Conservation (phyloP, 2,329 filamentous ascomycete genomes). For the Coniochaeta prunicola region DNA sequence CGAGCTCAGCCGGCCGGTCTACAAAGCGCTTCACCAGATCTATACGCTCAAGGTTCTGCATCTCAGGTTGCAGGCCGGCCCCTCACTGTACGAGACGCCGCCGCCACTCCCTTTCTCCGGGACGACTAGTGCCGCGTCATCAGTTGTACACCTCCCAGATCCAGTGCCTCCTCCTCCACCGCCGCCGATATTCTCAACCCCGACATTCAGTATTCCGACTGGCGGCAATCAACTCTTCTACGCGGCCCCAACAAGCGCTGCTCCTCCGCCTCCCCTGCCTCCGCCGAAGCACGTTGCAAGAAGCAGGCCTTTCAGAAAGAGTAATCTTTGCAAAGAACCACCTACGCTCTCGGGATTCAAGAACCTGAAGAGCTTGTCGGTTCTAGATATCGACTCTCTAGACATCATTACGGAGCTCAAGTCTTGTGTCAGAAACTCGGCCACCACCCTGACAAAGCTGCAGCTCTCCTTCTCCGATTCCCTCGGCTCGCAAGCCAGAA, state of each 20-base stretch:
- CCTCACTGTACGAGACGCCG: conserved; percentile 44
- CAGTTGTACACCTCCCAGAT: conserved; percentile 13
- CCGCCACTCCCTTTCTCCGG: conserved; percentile 34
- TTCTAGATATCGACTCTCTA: conserved; percentile 55
- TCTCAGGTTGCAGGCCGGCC: conserved; percentile 50
- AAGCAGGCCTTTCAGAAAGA: conserved; percentile 24
- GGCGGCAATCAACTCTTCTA: conserved; percentile 16
- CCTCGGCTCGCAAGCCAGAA: conserved; percentile 40
- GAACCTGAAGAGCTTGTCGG: conserved; percentile 41
- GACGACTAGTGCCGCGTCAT: conserved; percentile 9
- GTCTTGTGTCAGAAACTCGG: conserved; percentile 46
- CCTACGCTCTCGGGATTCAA: conserved; percentile 51
- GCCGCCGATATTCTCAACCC: neutral
- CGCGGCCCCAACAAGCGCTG: conserved; percentile 16
- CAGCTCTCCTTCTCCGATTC: conserved; percentile 51
- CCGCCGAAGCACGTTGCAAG: conserved; percentile 27
- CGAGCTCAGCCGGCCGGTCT: conserved; percentile 52
- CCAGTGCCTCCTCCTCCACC: conserved; percentile 10
- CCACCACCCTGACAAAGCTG: conserved; percentile 45
- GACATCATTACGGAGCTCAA: conserved; percentile 50
- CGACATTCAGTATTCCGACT: conserved; percentile 9
- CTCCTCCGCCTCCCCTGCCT: conserved; percentile 20
- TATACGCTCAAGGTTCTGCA: conserved; percentile 44
- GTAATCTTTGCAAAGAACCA: conserved; percentile 27
- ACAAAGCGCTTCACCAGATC: conserved; percentile 48